phyloP scores from a whole-genome alignment of 139 green algal species.

The Gonium pectorale region DNA sequence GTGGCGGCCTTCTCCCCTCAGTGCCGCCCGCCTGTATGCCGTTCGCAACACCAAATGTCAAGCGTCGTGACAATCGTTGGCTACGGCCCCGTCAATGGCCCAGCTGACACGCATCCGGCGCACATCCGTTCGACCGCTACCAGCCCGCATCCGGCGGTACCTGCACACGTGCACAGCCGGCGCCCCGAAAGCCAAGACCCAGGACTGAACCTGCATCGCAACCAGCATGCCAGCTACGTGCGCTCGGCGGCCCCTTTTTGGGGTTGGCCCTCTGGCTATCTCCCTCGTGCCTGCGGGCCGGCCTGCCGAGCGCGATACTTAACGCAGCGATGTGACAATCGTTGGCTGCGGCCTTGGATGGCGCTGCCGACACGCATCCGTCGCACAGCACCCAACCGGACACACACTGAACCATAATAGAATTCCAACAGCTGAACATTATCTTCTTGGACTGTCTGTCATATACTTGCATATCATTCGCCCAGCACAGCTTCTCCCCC shows the following conservation, averaged over 20 bases:
- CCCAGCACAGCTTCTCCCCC: too few species aligned
- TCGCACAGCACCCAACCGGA: not conserved
- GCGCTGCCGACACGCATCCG: not conserved
- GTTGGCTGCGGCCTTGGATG: not conserved
- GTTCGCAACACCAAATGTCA: not conserved
- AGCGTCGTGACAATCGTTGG: slow-evolving; percentile 46
- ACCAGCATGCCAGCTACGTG: too few species aligned
- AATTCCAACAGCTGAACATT: too few species aligned
- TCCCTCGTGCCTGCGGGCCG: not conserved
- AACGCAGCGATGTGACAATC: slow-evolving; percentile 2
- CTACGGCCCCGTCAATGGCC: not conserved
- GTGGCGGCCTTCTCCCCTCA: not conserved
- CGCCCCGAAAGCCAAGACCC: too few species aligned
- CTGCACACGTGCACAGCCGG: too few species aligned
- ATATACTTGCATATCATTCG: too few species aligned
- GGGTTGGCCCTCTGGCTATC: not conserved
- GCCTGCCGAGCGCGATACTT: not conserved
- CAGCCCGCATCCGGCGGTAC: too few species aligned
- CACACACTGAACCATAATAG: too few species aligned
- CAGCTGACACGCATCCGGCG: slow-evolving; percentile 18
- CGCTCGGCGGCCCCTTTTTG: not conserved
- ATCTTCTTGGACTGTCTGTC: too few species aligned
- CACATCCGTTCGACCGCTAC: too few species aligned
- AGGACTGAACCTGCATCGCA: too few species aligned
- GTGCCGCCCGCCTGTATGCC: not conserved